phyloP scores from a whole-genome alignment of 1,284 basidiomycete species.

The Psilocybe mexicana region DNA sequence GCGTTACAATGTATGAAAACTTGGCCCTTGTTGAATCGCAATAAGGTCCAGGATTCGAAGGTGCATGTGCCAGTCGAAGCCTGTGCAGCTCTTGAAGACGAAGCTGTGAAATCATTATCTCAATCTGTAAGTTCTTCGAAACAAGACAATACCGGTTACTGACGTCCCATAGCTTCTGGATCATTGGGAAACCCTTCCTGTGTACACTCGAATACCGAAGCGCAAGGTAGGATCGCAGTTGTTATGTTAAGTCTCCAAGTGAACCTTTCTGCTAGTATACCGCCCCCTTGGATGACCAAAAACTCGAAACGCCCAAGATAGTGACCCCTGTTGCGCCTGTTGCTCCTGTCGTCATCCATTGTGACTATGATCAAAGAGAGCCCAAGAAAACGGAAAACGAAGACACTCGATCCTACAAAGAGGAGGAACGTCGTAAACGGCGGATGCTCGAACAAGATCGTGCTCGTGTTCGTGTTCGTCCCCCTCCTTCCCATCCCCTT shows the following conservation, averaged over 20 bases:
- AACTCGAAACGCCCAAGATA: no score
- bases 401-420: neutral
- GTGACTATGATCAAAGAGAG: neutral
- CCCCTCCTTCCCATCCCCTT: no score
- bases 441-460: neutral
- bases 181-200: slow-evolving; percentile 72
- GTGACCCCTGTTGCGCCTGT: neutral
- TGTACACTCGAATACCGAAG: slow-evolving; percentile 86
- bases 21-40: slow-evolving; percentile 88
- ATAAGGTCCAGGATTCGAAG: slow-evolving; percentile 92
- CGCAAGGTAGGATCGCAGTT: slow-evolving; percentile 26
- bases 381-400: neutral
- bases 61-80: slow-evolving; percentile 68
- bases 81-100: slow-evolving; percentile 58
- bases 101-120: slow-evolving; percentile 54
- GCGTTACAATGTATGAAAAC: slow-evolving; percentile 71
- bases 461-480: neutral
- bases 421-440: neutral
- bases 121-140: slow-evolving; percentile 47
- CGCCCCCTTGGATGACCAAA: no score
- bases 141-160: neutral
- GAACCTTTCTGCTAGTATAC: no score
- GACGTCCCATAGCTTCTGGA: slow-evolving; percentile 22
- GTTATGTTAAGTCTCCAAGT: no score
- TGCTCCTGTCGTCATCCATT: neutral